Percentiles rank a stretch among this genome's conserved stretches.
Conservation (phyloP, 73 alveolate genomes). For the Symbiodinium pilosum region DNA sequence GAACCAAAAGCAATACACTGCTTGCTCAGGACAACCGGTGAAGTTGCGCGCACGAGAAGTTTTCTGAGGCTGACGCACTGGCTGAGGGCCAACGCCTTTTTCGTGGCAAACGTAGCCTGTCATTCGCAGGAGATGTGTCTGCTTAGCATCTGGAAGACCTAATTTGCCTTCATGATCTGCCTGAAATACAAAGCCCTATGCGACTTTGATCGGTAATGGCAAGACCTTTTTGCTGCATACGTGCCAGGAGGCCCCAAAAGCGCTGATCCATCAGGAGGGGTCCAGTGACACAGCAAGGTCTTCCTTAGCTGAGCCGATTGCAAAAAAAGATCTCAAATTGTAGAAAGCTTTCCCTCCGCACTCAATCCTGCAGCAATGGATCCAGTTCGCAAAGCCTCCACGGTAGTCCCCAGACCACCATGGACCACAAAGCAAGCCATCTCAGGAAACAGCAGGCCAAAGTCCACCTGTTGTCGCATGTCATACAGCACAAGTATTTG, state of each 20-base stretch:
- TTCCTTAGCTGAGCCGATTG: background rate
- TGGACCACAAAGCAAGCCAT: slow-evolving; percentile 83
- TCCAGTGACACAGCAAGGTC: slow-evolving; percentile 55
- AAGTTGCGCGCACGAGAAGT: too few species aligned
- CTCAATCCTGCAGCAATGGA: background rate
- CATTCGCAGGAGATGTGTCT: too few species aligned
- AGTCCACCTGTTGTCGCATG: slow-evolving; percentile 35
- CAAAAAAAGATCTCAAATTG: background rate
- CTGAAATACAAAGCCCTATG: too few species aligned
- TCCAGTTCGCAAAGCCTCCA: slow-evolving; percentile 72
- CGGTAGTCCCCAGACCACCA: slow-evolving; percentile 85
- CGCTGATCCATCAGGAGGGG: slow-evolving; percentile 92
- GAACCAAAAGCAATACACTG: too few species aligned
- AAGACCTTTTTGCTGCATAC: background rate
- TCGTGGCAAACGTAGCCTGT: slow-evolving; percentile 65
- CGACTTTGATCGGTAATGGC: too few species aligned
- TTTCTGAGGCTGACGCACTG: slow-evolving; percentile 32
- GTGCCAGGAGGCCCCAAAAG: slow-evolving; percentile 48
- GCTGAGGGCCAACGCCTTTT: slow-evolving; percentile 62
- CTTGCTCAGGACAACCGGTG: too few species aligned
- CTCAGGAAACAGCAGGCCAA: slow-evolving; percentile 37
- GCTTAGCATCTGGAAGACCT: too few species aligned
- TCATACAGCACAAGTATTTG: background rate
- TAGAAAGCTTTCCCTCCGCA: background rate
- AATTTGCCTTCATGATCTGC: too few species aligned